Evolutionary conservation across 2,329 filamentous ascomycete genomes (phyloP).

Genomic region (Beauveria australis): DNA sequence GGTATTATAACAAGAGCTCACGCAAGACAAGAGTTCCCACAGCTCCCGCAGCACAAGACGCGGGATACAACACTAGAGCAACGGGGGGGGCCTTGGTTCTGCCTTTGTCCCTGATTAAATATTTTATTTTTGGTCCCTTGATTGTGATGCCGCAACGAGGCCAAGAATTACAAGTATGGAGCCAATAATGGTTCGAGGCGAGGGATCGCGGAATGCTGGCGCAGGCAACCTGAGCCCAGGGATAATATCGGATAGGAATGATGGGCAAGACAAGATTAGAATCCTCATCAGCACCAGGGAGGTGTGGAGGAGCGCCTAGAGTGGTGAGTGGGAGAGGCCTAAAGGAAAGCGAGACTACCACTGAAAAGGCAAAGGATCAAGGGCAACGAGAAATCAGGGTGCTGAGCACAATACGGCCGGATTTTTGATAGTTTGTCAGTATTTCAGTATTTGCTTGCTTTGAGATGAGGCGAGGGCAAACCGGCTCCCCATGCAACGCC

Average conservation of each 20-base stretch:
- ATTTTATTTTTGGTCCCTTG: background rate
- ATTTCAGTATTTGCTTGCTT: background rate
- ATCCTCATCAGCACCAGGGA: background rate
- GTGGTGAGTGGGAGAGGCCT: background rate
- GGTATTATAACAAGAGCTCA: conserved; percentile 6
- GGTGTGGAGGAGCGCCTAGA: background rate
- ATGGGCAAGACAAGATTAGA: conserved; percentile 26
- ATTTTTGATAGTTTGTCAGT: too few species aligned
- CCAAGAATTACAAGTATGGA: background rate
- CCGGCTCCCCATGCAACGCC: background rate
- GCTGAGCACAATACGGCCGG: background rate
- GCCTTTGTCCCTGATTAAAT: background rate
- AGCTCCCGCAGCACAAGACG: background rate
- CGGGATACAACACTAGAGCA: background rate
- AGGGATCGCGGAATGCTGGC: conserved; percentile 10
- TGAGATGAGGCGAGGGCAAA: background rate
- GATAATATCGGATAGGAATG: conserved; percentile 24
- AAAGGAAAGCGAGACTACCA: background rate
- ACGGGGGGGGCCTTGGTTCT: background rate
- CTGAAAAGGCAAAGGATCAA: background rate
- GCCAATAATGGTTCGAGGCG: background rate
- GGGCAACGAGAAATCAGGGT: background rate
- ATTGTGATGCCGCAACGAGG: background rate
- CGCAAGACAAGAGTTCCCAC: conserved; percentile 3
- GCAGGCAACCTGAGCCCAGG: conserved; percentile 2